Conservation (phyloP, 805 yeast genomes). For the Suhomyces canberraensis region DNA sequence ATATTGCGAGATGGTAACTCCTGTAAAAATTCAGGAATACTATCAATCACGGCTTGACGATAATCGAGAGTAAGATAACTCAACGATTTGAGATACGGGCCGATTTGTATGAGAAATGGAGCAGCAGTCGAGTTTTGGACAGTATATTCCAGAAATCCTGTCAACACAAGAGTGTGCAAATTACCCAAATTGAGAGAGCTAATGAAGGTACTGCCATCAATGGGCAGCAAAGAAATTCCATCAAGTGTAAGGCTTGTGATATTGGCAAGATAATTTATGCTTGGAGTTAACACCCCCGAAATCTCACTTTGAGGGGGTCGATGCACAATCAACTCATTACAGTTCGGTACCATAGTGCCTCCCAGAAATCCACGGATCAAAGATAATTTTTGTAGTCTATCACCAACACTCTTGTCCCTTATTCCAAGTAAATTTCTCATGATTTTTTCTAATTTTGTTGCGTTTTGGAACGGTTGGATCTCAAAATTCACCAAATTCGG, state of each 20-base stretch:
- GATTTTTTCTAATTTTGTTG: slow-evolving; percentile 21
- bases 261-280: slow-evolving; percentile 7
- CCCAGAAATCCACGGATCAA: slow-evolving; percentile 17
- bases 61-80: slow-evolving; percentile 35
- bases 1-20: slow-evolving; percentile 16
- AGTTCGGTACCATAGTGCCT: slow-evolving; percentile 11
- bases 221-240: slow-evolving; percentile 19
- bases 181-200: slow-evolving; percentile 17
- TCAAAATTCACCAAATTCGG: slow-evolving; percentile 30
- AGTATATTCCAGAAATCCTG: slow-evolving; percentile 36
- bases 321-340: slow-evolving; percentile 14
- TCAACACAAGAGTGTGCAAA: slow-evolving; percentile 28
- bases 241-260: slow-evolving; percentile 22
- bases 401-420: slow-evolving; percentile 7
- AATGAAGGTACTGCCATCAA: slow-evolving; percentile 19
- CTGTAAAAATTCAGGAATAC: slow-evolving; percentile 34
- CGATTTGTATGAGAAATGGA: slow-evolving; percentile 23
- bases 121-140: slow-evolving; percentile 6
- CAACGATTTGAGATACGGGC: slow-evolving; percentile 22
- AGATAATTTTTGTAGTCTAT: slow-evolving; percentile 14
- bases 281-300: not conserved
- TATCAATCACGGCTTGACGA: slow-evolving; percentile 40
- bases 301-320: not conserved
- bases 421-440: slow-evolving; percentile 15
- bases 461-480: slow-evolving; percentile 30